Conservation (phyloP, 2,329 filamentous ascomycete genomes). For the Cryphonectria radicalis region DNA sequence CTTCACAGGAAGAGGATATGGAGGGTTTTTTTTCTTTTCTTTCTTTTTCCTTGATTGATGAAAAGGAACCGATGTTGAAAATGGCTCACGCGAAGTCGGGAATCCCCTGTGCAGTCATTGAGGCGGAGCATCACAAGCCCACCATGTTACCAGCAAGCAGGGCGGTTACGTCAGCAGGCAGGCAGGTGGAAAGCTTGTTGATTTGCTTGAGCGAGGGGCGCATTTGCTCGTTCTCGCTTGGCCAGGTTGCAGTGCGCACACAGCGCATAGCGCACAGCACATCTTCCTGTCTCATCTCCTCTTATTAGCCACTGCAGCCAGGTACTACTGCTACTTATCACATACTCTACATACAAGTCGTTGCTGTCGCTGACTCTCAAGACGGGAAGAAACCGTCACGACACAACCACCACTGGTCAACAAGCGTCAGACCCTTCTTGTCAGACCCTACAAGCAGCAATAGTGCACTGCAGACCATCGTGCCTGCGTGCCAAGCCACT, state of each 20-base stretch:
- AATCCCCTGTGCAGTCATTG: constrained; percentile 3
- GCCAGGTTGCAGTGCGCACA: constrained; percentile 3
- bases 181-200: neutral
- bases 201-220: neutral
- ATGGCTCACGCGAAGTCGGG: constrained; percentile 6
- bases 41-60: neutral
- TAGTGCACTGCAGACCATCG: neutral
- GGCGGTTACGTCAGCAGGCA: constrained; percentile 15
- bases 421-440: neutral
- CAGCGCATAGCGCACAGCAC: constrained; percentile 5
- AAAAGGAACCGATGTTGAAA: neutral
- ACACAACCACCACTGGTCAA: constrained; percentile 4
- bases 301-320: constrained; percentile 15
- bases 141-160: neutral
- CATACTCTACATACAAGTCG: neutral
- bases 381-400: constrained; percentile 24
- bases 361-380: constrained; percentile 9
- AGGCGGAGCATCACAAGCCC: constrained; percentile 12
- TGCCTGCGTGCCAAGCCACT: constrained; percentile 22
- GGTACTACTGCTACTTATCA: too few relatives aligned
- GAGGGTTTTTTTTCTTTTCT: neutral
- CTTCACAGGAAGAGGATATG: neutral
- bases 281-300: constrained; percentile 2
- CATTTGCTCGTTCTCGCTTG: constrained; percentile 1
- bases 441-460: neutral